Evolutionary conservation across 2,329 filamentous ascomycete genomes (phyloP), one percentile per base, ranked within the genome.

Genomic region (Colletotrichum eremochloae): DNA sequence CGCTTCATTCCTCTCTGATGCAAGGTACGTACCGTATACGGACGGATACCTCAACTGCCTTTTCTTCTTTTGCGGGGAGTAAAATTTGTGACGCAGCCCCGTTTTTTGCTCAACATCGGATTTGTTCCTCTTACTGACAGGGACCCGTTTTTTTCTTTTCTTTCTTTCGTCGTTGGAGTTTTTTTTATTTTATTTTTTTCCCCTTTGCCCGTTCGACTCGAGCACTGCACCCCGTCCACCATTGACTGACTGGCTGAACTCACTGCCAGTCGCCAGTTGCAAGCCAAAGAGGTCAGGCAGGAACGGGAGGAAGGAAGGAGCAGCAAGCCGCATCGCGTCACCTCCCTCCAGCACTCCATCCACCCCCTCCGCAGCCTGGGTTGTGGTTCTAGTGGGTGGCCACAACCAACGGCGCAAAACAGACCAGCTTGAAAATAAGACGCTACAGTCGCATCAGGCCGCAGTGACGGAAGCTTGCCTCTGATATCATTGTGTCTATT

Each of bases 61-160:
- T 62, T 63, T 63, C 31, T 64, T 62, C 62, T 65, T 73, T 74
- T 69, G 65, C 68, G 71, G 68, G 71, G 73, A 24, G 71, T 74
- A 74, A 75, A 75, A 74, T 72, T 75, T 75, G 72, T 75, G 68
- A 72, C 48, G 72, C 68, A 55, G 72, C 65, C 72, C 72, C 74
- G 38, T 53, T 72, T 67, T 74, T 74, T 74, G 68, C 55, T 72
- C 56, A 72, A 67, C 62, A 67, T 71, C 44, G 68, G 61, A 53
- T 58, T 67, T 42, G 15, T 71, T 31, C 50, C 42, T 18, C 20
- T 61, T 29, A 50, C n/a, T 48, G 52, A 52, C 24, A 5, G 8
- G 14, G 61, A 11, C 57, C 68, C 64, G 50, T 33, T 36, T 55
- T 63, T 68, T 64, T n/a, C n/a, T 63, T 65, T 31, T 46, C 9